Evolutionary conservation across 2,329 filamentous ascomycete species (phyloP).

Genomic region (Aspergillus clavatus): DNA sequence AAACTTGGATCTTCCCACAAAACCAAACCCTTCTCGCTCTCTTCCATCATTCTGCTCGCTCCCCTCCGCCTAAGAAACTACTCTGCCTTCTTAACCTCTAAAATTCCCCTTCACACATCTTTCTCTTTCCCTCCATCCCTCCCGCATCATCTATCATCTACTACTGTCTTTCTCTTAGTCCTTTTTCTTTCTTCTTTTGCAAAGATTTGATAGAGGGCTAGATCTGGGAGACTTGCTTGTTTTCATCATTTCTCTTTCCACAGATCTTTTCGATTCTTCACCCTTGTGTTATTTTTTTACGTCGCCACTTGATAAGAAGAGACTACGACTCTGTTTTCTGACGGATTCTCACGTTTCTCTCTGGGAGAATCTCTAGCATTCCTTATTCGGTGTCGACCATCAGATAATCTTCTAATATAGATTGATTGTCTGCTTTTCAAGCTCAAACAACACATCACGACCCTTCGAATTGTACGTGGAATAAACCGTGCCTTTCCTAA

Average conservation of each 20-base stretch:
- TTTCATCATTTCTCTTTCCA: constrained; percentile 17
- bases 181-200: constrained; percentile 19
- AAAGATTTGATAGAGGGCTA: constrained; percentile 23
- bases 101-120: constrained; percentile 14
- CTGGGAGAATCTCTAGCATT: constrained; percentile 12
- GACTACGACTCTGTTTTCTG: constrained; percentile 16
- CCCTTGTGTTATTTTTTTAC: constrained; percentile 10
- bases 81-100: constrained; percentile 11
- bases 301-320: constrained; percentile 21
- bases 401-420: background rate
- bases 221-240: constrained; percentile 23
- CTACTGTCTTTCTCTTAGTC: constrained; percentile 4
- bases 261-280: constrained; percentile 22
- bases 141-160: constrained; percentile 2
- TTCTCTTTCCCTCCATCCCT: constrained; percentile 11
- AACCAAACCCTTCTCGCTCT: constrained; percentile 7
- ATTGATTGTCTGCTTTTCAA: background rate
- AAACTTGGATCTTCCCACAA: constrained; percentile 13
- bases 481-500: too few relatives aligned
- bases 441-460: constrained; percentile 1
- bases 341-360: constrained; percentile 20
- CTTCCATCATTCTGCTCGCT: constrained; percentile 7
- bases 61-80: too few relatives aligned
- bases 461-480: background rate
- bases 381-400: constrained; percentile 2